Conservation (phyloP, 768 basidiomycete genomes). For the Obba rivulosa region DNA sequence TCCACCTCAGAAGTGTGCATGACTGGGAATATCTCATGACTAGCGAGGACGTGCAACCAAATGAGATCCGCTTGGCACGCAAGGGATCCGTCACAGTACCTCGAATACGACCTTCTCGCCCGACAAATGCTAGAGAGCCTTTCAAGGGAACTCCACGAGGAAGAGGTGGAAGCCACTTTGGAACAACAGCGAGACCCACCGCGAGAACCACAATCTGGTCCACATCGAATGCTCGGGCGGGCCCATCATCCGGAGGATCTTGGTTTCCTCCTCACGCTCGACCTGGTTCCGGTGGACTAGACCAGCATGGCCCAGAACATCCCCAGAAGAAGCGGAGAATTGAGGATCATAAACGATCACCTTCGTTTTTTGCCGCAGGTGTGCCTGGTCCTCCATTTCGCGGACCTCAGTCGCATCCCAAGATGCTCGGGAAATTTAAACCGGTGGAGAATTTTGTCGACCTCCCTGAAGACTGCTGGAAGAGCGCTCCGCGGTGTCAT, state of each 20-base stretch:
- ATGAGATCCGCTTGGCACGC: constrained; percentile 30
- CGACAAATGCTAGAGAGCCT: neutral
- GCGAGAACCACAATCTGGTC: neutral
- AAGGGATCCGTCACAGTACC: constrained; percentile 29
- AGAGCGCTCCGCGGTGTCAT: constrained; percentile 2
- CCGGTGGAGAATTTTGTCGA: neutral
- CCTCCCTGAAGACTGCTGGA: constrained; percentile 11
- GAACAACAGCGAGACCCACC: too few relatives aligned
- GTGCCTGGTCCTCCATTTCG: too few relatives aligned
- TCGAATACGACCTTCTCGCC: constrained; percentile 18
- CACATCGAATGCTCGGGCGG: neutral
- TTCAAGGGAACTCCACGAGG: neutral
- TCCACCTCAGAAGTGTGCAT: too few relatives aligned
- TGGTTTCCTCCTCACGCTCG: neutral
- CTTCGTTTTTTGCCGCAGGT: too few relatives aligned
- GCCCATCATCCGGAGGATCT: neutral
- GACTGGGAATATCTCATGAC: too few relatives aligned
- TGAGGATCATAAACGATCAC: too few relatives aligned
- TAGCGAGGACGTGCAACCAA: constrained; percentile 34
- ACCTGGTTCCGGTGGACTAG: too few relatives aligned
- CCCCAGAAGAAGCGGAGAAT: too few relatives aligned
- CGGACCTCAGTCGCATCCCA: too few relatives aligned
- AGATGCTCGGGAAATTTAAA: too few relatives aligned
- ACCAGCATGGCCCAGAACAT: too few relatives aligned
- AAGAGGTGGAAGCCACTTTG: neutral